Conservation (phyloP, 2,329 filamentous ascomycete genomes). For the Aspergillus alliaceus region DNA sequence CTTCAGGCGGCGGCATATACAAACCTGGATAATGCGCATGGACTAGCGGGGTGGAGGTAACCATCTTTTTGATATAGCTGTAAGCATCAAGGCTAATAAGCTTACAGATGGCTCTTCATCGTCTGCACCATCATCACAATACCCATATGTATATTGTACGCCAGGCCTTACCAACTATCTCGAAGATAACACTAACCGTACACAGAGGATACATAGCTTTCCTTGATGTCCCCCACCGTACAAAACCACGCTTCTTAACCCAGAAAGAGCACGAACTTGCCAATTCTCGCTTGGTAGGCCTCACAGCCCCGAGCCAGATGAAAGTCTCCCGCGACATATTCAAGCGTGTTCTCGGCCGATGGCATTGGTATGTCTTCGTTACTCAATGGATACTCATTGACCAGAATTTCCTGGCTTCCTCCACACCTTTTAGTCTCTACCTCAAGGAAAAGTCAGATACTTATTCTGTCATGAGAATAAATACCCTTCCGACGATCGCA, state of each 20-base stretch:
- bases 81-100: neutral
- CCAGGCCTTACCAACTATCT: neutral
- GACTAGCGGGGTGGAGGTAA: conserved; percentile 16
- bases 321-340: conserved; percentile 36
- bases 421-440: conserved; percentile 43
- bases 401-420: conserved; percentile 36
- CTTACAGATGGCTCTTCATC: conserved; percentile 11
- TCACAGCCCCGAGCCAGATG: neutral
- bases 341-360: conserved; percentile 37
- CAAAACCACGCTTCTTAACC: neutral
- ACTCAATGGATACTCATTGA: conserved; percentile 40
- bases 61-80: neutral
- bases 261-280: neutral
- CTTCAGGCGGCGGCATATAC: conserved; percentile 34
- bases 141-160: neutral
- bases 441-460: conserved; percentile 38
- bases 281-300: neutral
- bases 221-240: neutral
- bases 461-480: conserved; percentile 43
- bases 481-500: conserved; percentile 43
- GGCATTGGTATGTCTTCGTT: conserved; percentile 44
- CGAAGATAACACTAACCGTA: neutral
- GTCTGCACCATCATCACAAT: conserved; percentile 1
- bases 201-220: neutral
- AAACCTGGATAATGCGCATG: conserved; percentile 25